Evolutionary conservation across 768 basidiomycete genomes (phyloP), one percentile per base, ranked within the genome.

Genomic region (Lepiota brunneoincarnata): DNA sequence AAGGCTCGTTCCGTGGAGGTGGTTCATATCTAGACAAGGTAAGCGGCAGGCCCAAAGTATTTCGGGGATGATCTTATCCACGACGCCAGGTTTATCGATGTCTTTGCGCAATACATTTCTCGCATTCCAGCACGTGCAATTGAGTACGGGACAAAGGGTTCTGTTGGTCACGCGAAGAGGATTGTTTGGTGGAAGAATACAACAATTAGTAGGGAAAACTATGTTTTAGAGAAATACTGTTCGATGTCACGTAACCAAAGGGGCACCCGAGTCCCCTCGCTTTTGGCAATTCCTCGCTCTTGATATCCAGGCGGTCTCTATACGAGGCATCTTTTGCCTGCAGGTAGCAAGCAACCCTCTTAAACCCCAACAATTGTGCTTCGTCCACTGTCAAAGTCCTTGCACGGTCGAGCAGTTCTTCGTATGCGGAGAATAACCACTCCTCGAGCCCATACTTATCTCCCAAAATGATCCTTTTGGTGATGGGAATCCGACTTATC

Each of bases 391-490:
- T 63, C 24, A 79, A 64, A 18, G 73, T 64, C 14, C 69, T 59
- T 0, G 46, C 36, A 7, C 77, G 66, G 50, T 60, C 50, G 56
- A 73, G 73, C 6, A 78, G 58, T 14, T 65, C 65, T 28, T 61
- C 61, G 56, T 74, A 75, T 15, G 76, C 72, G 0, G 71, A 65
- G 6, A 60, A 51, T 18, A 73, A 65, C 77, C 77, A 79, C 37
- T 66, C 59, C 12, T 61, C 63, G 20, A 78, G 65, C 45, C 69
- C 64, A 53, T 72, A 69, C 56, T 71, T 69, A 31, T 63, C 61
- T 6, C 76, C 76, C n/a, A 79, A 67, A 23, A 61, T 61, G 23
- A 78, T 64, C 45, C 64, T 63, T 26, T 70, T 63, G 36, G 72
- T 64, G 12, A 72, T 68, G 45, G 52, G 44, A 11, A 53, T 24